phyloP scores from a whole-genome alignment of 169 alveolate genomes.

The Plasmodium blacklocki region DNA sequence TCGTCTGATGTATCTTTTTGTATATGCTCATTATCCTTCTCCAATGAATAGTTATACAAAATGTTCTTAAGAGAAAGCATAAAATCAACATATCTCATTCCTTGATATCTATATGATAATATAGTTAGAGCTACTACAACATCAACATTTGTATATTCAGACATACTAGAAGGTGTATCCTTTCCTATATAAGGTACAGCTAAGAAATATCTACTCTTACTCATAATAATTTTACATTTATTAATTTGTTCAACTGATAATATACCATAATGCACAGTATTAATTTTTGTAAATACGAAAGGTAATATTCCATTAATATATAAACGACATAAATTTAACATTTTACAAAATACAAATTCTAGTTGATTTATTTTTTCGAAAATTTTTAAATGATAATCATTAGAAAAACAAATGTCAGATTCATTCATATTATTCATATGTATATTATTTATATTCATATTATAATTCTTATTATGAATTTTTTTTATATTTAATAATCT shows the following conservation, averaged over 20 bases:
- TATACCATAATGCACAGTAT: conserved; percentile 88
- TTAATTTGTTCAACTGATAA: conserved; percentile 76
- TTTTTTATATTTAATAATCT: conserved; percentile 65
- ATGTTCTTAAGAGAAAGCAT: conserved; percentile 83
- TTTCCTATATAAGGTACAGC: conserved; percentile 95
- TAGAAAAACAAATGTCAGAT: conserved; percentile 42
- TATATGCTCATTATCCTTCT: conserved; percentile 60
- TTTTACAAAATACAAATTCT: conserved; percentile 80
- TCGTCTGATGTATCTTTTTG: conserved; percentile 73
- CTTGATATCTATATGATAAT: conserved; percentile 90
- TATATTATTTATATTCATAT: conserved; percentile 19
- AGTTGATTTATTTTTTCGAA: conserved; percentile 68
- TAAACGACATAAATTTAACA: conserved; percentile 87
- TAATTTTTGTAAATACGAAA: conserved; percentile 87
- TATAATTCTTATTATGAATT: conserved; percentile 22
- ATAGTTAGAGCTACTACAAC: conserved; percentile 92
- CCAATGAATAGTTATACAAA: conserved; percentile 77
- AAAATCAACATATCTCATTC: conserved; percentile 90
- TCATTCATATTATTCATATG: neutral
- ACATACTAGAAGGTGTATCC: conserved; percentile 92
- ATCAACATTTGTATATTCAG: conserved; percentile 95
- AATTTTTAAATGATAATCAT: conserved; percentile 69
- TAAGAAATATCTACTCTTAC: conserved; percentile 88
- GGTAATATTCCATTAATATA: conserved; percentile 93
- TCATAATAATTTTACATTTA: conserved; percentile 72